Evolutionary conservation across 768 basidiomycete genomes (phyloP).

Genomic region (Albatrellus ellisii): DNA sequence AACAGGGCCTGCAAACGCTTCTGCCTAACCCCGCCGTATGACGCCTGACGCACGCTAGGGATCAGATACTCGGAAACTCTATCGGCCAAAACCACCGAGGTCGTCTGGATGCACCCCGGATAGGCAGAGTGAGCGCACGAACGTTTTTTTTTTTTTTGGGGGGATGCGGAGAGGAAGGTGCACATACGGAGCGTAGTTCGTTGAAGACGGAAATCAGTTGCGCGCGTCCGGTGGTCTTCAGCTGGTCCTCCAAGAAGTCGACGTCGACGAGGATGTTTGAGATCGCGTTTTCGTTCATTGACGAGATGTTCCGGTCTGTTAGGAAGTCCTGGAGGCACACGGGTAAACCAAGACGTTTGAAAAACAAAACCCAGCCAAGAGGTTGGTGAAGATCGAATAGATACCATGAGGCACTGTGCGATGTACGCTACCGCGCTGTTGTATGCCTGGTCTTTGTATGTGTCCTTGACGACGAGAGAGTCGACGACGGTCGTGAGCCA

Average conservation of each 20-base stretch:
- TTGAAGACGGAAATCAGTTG: conserved; percentile 62
- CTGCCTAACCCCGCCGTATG: conserved; percentile 52
- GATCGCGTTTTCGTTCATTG: conserved; percentile 84
- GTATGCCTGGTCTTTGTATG: conserved; percentile 84
- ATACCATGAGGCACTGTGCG: conserved; percentile 77
- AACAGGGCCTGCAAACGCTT: conserved; percentile 62
- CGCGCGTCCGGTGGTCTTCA: conserved; percentile 58
- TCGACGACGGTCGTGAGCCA: conserved; percentile 97
- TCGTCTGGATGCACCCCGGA: conserved; percentile 34
- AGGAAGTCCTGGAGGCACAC: conserved; percentile 48
- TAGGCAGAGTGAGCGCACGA: background rate
- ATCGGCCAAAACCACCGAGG: conserved; percentile 59
- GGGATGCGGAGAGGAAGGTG: background rate
- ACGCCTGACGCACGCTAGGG: conserved; percentile 51
- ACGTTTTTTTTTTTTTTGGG: background rate
- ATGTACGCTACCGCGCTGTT: conserved; percentile 81
- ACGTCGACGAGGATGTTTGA: conserved; percentile 79
- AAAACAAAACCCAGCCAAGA: no score
- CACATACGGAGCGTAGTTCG: conserved; percentile 65
- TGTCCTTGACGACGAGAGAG: conserved; percentile 69
- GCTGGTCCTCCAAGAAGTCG: conserved; percentile 80
- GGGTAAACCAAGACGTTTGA: no score
- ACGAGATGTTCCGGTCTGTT: conserved; percentile 56
- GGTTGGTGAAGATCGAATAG: no score
- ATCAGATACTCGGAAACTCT: conserved; percentile 72